Percentiles rank a stretch among this genome's conserved stretches.
These are phyloP conservation scores for Backusella westeae DNA, from an alignment of 192 early-diverging fungal species.

Conservation along the genomic window DNA sequence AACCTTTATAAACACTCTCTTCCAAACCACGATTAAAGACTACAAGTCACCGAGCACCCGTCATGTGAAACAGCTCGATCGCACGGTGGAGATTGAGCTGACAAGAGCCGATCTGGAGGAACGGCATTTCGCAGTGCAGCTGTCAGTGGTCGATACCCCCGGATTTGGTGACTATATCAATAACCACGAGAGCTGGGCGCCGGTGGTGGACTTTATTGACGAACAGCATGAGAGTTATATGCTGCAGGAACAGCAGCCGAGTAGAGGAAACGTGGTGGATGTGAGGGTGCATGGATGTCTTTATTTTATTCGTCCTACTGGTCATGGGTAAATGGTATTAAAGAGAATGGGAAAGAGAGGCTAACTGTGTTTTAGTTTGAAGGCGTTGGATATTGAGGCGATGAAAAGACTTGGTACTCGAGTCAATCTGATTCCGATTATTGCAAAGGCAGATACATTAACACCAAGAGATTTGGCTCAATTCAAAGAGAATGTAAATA, in stretches of 20 bases:
- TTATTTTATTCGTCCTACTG: constrained; percentile 97
- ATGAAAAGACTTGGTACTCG: constrained; percentile 91
- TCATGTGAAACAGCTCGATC: constrained; percentile 88
- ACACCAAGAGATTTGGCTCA: constrained; percentile 75
- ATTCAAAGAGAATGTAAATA: constrained; percentile 75
- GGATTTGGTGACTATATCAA: constrained; percentile 98
- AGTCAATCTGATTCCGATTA: constrained; percentile 91
- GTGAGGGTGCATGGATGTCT: constrained; percentile 92
- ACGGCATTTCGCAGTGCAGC: constrained; percentile 86
- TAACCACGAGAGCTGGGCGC: constrained; percentile 94
- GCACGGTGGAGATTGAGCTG: constrained; percentile 97
- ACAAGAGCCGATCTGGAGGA: constrained; percentile 98
- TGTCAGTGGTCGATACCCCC: constrained; percentile 96
- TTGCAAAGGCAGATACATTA: constrained; percentile 90
- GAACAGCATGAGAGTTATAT: constrained; percentile 91
- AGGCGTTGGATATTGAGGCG: constrained; percentile 85
- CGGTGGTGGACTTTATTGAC: constrained; percentile 93
- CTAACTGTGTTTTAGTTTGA: constrained; percentile 41
- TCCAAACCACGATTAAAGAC: constrained; percentile 66
- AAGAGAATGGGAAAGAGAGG: neutral
- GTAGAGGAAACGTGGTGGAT: constrained; percentile 81
- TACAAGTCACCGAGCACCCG: constrained; percentile 47
- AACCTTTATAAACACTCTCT: constrained; percentile 97
- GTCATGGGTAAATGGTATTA: constrained; percentile 64
- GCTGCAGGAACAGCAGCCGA: constrained; percentile 89